Percentiles rank a stretch among this genome's conserved stretches.
Conservation (phyloP, 164 flowering plant species). For the Akebia trifoliata region DNA sequence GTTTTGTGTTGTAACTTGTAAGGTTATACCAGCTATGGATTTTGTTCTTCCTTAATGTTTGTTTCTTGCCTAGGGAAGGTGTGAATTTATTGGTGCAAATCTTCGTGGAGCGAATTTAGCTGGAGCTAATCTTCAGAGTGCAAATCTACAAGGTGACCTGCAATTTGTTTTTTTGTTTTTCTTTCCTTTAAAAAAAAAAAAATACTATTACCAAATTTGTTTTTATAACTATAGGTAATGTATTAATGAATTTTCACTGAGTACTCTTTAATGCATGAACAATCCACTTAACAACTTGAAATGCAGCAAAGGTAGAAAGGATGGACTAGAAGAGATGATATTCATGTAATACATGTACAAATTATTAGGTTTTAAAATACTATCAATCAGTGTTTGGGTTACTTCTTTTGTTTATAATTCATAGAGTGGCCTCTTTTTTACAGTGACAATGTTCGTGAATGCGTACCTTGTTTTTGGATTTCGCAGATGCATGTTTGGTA, state of each 20-base stretch:
- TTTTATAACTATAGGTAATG: too few relatives aligned
- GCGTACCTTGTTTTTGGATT: background rate
- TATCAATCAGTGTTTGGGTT: background rate
- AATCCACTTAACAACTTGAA: too few relatives aligned
- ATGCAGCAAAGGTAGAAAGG: too few relatives aligned
- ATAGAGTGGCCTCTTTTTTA: background rate
- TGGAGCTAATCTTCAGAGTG: slow-evolving; percentile 93
- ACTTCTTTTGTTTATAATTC: background rate
- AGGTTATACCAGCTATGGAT: background rate
- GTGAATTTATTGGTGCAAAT: slow-evolving; percentile 91
- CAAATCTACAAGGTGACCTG: slow-evolving; percentile 75
- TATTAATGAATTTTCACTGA: too few relatives aligned
- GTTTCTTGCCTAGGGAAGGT: slow-evolving; percentile 69
- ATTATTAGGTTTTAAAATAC: too few relatives aligned
- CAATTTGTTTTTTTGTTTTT: background rate
- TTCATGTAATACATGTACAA: too few relatives aligned
- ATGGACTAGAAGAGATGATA: too few relatives aligned
- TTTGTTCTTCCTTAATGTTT: slow-evolving; percentile 14
- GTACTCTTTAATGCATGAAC: too few relatives aligned
- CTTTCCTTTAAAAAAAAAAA: background rate
- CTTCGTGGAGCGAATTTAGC: slow-evolving; percentile 86
- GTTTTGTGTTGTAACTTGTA: background rate
- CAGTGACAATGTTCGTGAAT: background rate
- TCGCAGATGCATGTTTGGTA: slow-evolving; percentile 81
- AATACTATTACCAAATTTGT: too few relatives aligned